phyloP scores from a whole-genome alignment of 768 basidiomycete species.

The Mycena belliarum region DNA sequence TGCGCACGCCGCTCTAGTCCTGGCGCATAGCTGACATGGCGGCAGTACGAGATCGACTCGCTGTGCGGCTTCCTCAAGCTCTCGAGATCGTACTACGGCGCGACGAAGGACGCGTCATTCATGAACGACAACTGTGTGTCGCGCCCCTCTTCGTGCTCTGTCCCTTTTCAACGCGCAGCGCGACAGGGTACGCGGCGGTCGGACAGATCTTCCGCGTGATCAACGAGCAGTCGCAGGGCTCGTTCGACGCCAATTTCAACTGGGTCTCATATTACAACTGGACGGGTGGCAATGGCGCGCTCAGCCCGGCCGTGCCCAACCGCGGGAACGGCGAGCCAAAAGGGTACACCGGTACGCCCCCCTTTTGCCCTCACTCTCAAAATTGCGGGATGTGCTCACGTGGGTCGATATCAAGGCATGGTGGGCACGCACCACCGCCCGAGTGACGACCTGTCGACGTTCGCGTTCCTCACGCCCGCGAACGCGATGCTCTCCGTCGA shows the following conservation, averaged over 20 bases:
- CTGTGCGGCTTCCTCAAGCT: slow-evolving; percentile 79
- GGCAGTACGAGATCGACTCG: slow-evolving; percentile 74
- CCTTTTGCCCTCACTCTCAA: no score
- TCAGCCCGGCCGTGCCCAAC: slow-evolving; percentile 66
- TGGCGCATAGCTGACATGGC: no score
- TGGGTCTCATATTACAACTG: slow-evolving; percentile 80
- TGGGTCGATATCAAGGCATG: no score
- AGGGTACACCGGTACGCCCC: slow-evolving; percentile 55
- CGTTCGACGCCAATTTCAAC: slow-evolving; percentile 71
- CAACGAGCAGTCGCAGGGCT: slow-evolving; percentile 71
- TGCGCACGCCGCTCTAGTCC: no score
- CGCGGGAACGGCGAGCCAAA: slow-evolving; percentile 76
- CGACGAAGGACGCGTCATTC: slow-evolving; percentile 71
- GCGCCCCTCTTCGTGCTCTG: neutral
- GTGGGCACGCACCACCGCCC: slow-evolving; percentile 79
- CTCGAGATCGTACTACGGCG: slow-evolving; percentile 69
- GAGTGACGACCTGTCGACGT: slow-evolving; percentile 72
- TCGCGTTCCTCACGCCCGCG: slow-evolving; percentile 75
- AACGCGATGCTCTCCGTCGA: slow-evolving; percentile 86
- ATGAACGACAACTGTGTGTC: slow-evolving; percentile 67
- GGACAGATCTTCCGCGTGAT: slow-evolving; percentile 76
- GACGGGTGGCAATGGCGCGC: slow-evolving; percentile 69
- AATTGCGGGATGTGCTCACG: no score
- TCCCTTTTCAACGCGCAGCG: no score
- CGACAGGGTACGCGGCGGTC: slow-evolving; percentile 68